Evolutionary conservation across 148 eudicot genomes (phyloP), one percentile per base, ranked within the genome.

Genomic region (Suaeda aralocaspica): DNA sequence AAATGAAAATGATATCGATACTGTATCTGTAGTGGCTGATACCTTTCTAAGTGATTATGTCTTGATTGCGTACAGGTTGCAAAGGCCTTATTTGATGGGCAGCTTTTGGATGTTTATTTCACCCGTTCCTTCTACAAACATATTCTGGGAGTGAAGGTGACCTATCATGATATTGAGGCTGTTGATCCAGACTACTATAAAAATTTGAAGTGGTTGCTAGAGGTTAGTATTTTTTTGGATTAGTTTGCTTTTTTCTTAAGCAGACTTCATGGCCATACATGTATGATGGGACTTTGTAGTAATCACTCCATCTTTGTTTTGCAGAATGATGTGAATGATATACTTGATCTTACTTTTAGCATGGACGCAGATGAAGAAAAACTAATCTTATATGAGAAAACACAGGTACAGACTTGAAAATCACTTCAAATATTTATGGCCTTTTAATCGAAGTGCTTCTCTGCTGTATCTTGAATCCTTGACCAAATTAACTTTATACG

Each of bases 351-450:
- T 33, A 91, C 99, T 53, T 94, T 94, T 81, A 94, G 99, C 86
- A 89, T 94, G 97, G 99, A 94, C 69, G 90, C 99, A 11, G 97
- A 94, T 82, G 99, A 94, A 79, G 99, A 94, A 81, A 91, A 94
- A 50, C 96, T 84, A 53, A 94, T 94, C 33, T 88, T 94, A 48
- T 94, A 91, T 70, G 99, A 89, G 81, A 94, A 89, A 76, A 86
- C 93, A 69, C 96, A 94, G 99, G 99, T 94, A 77, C 16, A 28
- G 28, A 61, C 30, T 42, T 59, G 63, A 24, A n/a, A 30, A 14
- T 53, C 33, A 18, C n/a, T 61, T 15, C 15, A 13, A 39, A 28
- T 26, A 52, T 55, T 28, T 19, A 25, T 16, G 3, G 73, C n/a
- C 42, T 33, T 36, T 29, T 1, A 25, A 28, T 10, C 58, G 4